Percentiles rank a stretch among this genome's conserved stretches.
phyloP scores from a whole-genome alignment of 768 basidiomycete genomes.

The Rhodocollybia butyracea region DNA sequence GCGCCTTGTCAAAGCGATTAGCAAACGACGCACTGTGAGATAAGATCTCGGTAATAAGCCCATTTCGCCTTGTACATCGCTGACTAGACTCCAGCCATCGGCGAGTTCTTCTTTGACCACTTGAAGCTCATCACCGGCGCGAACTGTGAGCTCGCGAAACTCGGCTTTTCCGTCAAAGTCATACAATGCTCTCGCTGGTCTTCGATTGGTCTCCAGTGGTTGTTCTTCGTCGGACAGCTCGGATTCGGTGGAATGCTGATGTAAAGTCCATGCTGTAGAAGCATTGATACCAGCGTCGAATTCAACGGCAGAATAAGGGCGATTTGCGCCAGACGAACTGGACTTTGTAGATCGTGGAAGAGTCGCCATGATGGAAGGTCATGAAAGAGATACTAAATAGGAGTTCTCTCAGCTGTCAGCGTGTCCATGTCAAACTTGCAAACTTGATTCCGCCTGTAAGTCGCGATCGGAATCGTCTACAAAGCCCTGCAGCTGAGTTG shows the following conservation, averaged over 20 bases:
- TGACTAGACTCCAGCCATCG: conserved; percentile 81
- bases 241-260: conserved; percentile 32
- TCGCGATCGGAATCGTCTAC: no score
- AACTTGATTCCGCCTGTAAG: no score
- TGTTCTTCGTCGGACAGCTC: conserved; percentile 10
- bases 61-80: conserved; percentile 50
- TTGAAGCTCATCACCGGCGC: conserved; percentile 67
- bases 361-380: conserved; percentile 37
- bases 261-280: conserved; percentile 74
- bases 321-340: conserved; percentile 15
- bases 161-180: conserved; percentile 73
- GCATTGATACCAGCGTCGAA: conserved; percentile 80
- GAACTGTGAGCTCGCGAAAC: conserved; percentile 66
- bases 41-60: conserved; percentile 70
- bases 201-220: conserved; percentile 30
- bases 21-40: conserved; percentile 56
- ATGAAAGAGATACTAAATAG: no score
- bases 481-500: no score
- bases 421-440: no score
- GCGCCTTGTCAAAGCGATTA: background rate
- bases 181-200: conserved; percentile 67
- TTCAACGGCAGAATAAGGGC: conserved; percentile 42
- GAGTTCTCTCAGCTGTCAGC: no score
- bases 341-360: conserved; percentile 30
- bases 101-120: conserved; percentile 70